A percentile compares a stretch with the other conserved stretches of the same genome.
phyloP scores from a whole-genome alignment of 148 eudicot species.

The Vaccinium myrtillus region DNA sequence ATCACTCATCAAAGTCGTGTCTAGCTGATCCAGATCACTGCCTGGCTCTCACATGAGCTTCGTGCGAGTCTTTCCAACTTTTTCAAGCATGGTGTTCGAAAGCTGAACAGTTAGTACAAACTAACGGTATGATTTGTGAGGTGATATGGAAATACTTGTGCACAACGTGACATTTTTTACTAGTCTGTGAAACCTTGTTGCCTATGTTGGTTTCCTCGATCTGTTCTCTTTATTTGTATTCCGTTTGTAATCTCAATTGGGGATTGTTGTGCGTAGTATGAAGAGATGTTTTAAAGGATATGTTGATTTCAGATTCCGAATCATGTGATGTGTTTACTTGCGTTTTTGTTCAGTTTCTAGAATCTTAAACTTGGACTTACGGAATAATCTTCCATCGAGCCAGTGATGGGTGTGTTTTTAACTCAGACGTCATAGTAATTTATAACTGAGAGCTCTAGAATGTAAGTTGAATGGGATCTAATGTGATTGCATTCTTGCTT shows the following conservation, averaged over 20 bases:
- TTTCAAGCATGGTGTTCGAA: background rate
- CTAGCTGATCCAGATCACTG: background rate
- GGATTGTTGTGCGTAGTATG: too few species aligned
- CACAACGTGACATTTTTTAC: background rate
- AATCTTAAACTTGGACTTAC: background rate
- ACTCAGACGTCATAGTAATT: background rate
- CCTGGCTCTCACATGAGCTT: background rate
- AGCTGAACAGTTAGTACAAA: background rate
- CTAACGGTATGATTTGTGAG: background rate
- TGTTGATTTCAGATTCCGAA: background rate
- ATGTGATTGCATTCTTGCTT: background rate
- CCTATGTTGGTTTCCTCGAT: background rate
- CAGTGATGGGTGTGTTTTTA: too few species aligned
- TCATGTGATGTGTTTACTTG: background rate
- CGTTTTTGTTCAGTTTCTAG: background rate
- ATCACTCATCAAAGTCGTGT: background rate
- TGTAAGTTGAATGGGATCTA: background rate
- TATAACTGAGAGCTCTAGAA: background rate
- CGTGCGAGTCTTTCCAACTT: background rate
- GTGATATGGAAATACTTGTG: background rate
- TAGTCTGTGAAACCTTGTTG: background rate
- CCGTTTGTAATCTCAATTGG: too few species aligned
- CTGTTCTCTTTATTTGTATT: background rate
- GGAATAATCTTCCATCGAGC: too few species aligned
- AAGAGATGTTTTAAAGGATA: background rate